Evolutionary conservation across 331 rosid genomes (phyloP).

Genomic region (Saraca asoca): DNA sequence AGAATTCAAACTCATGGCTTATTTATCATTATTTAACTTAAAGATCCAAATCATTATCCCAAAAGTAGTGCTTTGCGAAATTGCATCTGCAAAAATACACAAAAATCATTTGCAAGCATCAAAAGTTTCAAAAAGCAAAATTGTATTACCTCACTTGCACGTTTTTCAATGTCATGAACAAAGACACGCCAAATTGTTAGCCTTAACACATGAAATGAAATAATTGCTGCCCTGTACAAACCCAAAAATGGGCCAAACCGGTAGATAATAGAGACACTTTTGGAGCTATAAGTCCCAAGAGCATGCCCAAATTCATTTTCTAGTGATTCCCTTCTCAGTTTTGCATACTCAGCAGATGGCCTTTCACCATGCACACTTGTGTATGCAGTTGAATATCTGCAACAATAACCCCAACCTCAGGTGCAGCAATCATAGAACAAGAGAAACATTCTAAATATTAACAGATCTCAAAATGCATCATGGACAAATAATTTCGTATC

Average conservation of each 20-base stretch:
- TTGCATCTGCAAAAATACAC: not conserved
- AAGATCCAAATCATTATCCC: slow-evolving; percentile 11
- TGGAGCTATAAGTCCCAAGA: slow-evolving; percentile 67
- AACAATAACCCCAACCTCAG: slow-evolving; percentile 37
- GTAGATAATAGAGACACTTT: slow-evolving; percentile 60
- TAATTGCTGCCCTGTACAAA: slow-evolving; percentile 80
- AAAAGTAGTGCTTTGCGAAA: slow-evolving; percentile 3
- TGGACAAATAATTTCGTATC: slow-evolving; percentile 17
- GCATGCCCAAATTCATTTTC: slow-evolving; percentile 80
- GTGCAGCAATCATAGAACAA: slow-evolving; percentile 14
- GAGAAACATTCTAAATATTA: slow-evolving; percentile 11
- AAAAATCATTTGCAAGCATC: slow-evolving; percentile 12
- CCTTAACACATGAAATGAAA: slow-evolving; percentile 80
- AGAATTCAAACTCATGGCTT: not conserved
- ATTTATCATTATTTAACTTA: slow-evolving; percentile 1
- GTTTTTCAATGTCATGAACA: slow-evolving; percentile 60
- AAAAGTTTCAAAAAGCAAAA: not conserved
- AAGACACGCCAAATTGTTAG: slow-evolving; percentile 72
- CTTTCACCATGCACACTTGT: slow-evolving; percentile 89
- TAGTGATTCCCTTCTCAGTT: slow-evolving; percentile 77
- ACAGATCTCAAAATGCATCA: slow-evolving; percentile 5
- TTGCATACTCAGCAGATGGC: slow-evolving; percentile 88
- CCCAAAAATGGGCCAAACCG: slow-evolving; percentile 85
- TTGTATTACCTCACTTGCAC: slow-evolving; percentile 69
- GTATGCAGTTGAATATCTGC: slow-evolving; percentile 78